These are phyloP conservation scores for Terfezia boudieri DNA, from an alignment of 495 filamentous ascomycete genomes.

Conservation along the genomic window DNA sequence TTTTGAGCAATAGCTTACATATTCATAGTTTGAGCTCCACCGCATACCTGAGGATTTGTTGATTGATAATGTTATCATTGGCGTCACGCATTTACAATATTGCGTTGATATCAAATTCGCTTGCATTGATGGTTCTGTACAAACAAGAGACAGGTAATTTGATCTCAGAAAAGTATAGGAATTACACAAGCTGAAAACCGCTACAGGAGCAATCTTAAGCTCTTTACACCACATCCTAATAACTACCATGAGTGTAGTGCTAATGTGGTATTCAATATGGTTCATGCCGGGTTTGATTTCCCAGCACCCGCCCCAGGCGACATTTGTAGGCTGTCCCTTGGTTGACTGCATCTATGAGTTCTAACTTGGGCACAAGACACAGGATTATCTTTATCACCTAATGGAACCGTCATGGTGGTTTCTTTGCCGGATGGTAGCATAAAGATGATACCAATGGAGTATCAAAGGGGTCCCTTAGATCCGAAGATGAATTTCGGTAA, in stretches of 20 bases:
- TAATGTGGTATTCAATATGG: constrained; percentile 15
- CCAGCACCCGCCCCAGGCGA: constrained; percentile 2
- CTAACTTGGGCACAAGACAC: background rate
- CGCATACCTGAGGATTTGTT: background rate
- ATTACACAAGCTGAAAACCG: too few relatives aligned
- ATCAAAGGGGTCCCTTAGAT: constrained; percentile 5
- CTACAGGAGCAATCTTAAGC: too few relatives aligned
- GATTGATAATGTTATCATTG: constrained; percentile 2
- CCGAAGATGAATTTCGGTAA: constrained; percentile 1
- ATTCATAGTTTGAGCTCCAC: background rate
- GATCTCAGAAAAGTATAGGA: background rate
- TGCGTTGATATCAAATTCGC: constrained; percentile 13
- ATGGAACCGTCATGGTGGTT: constrained; percentile 15
- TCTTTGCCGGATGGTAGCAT: constrained; percentile 10
- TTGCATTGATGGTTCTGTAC: constrained; percentile 16
- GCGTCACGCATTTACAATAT: constrained; percentile 13
- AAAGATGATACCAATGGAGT: constrained; percentile 12
- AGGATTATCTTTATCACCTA: constrained; percentile 16
- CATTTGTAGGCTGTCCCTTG: constrained; percentile 3
- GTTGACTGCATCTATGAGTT: background rate
- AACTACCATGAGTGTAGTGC: too few relatives aligned
- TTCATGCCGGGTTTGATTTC: constrained; percentile 17
- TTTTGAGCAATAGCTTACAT: background rate
- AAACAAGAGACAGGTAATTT: constrained; percentile 10
- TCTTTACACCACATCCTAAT: too few relatives aligned